phyloP scores from a whole-genome alignment of 2,329 filamentous ascomycete genomes.

The Coniochaeta prunicola region DNA sequence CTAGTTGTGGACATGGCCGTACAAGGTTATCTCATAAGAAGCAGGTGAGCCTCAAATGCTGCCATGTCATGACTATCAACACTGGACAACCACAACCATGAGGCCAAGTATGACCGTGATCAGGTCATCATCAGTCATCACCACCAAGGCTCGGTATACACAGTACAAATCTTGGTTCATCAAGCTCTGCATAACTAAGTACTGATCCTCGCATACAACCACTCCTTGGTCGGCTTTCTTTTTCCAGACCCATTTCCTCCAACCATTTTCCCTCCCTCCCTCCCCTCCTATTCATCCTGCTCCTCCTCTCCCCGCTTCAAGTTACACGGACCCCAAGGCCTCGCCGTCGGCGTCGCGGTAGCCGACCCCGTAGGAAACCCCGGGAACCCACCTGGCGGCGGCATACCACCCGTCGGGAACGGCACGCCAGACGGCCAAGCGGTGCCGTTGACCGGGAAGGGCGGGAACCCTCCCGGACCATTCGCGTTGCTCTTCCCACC shows the following conservation, averaged over 20 bases:
- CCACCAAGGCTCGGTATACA: too few relatives aligned
- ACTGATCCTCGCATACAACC: too few relatives aligned
- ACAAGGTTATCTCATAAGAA: not conserved
- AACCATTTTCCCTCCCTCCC: too few relatives aligned
- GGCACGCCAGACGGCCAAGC: not conserved
- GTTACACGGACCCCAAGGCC: not conserved
- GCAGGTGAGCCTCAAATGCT: not conserved
- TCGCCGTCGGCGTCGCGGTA: not conserved
- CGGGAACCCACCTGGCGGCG: not conserved
- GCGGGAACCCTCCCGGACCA: not conserved
- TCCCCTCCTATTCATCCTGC: not conserved
- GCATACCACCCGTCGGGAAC: not conserved
- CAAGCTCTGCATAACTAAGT: too few relatives aligned
- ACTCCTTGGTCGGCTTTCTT: too few relatives aligned
- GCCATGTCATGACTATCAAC: not conserved
- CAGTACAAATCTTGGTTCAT: too few relatives aligned
- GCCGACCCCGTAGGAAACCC: not conserved
- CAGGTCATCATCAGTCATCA: too few relatives aligned
- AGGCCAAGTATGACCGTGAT: not conserved
- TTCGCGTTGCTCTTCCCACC: conserved; percentile 6
- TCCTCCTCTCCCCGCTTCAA: not conserved
- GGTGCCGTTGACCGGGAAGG: not conserved
- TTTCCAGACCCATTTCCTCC: too few relatives aligned
- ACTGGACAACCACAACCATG: not conserved
- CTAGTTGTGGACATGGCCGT: not conserved